Evolutionary conservation across 306 rosid species (phyloP).

Genomic region (Urtica urens): DNA sequence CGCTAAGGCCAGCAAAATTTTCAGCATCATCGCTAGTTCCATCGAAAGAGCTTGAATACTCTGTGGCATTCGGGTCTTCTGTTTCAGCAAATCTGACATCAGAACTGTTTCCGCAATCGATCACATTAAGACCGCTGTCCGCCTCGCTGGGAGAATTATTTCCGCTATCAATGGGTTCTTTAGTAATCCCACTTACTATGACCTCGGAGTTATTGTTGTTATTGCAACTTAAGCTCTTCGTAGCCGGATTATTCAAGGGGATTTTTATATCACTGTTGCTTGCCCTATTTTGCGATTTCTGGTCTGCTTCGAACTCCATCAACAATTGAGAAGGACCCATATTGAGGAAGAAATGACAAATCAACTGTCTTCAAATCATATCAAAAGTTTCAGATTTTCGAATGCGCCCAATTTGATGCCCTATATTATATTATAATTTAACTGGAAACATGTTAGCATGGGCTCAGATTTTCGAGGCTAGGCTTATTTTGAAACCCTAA

Average conservation of each 20-base stretch:
- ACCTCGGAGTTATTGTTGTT: conserved; percentile 20
- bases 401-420: conserved; percentile 1
- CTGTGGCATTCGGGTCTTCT: conserved; percentile 82
- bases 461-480: no score
- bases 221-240: conserved; percentile 25
- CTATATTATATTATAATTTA: conserved; percentile 5
- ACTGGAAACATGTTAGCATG: neutral
- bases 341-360: no score
- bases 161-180: conserved; percentile 32
- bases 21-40: conserved; percentile 46
- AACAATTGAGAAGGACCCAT: conserved; percentile 28
- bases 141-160: conserved; percentile 26
- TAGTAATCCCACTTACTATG: conserved; percentile 27
- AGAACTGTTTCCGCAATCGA: conserved; percentile 40
- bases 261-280: conserved; percentile 15
- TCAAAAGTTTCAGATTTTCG: no score
- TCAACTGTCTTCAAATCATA: no score
- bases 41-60: conserved; percentile 77
- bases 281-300: conserved; percentile 26
- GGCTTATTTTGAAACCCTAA: no score
- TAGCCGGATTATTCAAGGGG: conserved; percentile 13
- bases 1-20: conserved; percentile 43
- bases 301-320: conserved; percentile 18
- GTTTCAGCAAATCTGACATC: conserved; percentile 25
- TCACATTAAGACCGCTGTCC: conserved; percentile 59